Conservation (phyloP, 768 basidiomycete genomes). For the Tricholoma flavovirens region DNA sequence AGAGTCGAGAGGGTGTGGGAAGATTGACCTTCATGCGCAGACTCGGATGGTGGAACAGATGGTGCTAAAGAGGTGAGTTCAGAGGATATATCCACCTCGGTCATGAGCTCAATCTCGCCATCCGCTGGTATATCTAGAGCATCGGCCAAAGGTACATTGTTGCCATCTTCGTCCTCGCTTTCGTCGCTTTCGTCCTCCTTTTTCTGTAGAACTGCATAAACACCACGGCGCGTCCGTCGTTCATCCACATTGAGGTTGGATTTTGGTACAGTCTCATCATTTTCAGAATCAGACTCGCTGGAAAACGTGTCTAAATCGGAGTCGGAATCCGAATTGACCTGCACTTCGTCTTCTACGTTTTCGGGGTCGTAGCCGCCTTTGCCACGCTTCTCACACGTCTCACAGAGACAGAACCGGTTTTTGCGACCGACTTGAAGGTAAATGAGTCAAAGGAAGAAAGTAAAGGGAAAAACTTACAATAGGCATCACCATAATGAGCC, state of each 20-base stretch:
- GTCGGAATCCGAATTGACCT: conserved; percentile 43
- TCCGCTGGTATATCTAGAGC: conserved; percentile 41
- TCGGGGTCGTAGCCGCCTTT: conserved; percentile 68
- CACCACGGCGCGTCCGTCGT: conserved; percentile 73
- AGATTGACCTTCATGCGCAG: conserved; percentile 22
- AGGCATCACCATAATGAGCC: conserved; percentile 86
- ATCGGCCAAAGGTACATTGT: conserved; percentile 38
- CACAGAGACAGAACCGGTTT: conserved; percentile 76
- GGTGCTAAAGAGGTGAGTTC: conserved; percentile 39
- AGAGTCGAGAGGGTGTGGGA: conserved; percentile 27
- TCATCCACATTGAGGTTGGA: conserved; percentile 62
- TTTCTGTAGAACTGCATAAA: conserved; percentile 65
- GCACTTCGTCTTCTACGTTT: conserved; percentile 42
- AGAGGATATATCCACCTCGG: conserved; percentile 43
- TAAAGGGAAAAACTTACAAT: conserved; percentile 54
- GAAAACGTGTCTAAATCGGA: conserved; percentile 38
- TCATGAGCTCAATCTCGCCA: conserved; percentile 50
- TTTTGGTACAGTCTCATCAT: conserved; percentile 25
- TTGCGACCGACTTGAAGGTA: conserved; percentile 49
- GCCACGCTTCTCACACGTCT: conserved; percentile 76
- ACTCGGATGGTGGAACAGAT: conserved; percentile 30
- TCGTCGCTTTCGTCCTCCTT: conserved; percentile 58
- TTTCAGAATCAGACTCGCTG: conserved; percentile 35
- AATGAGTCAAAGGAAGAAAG: background rate
- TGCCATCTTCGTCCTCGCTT: conserved; percentile 51